Base-by-base conservation (phyloP, 1,139 yeast species). In the Wickerhamomyces sp. region DNA sequence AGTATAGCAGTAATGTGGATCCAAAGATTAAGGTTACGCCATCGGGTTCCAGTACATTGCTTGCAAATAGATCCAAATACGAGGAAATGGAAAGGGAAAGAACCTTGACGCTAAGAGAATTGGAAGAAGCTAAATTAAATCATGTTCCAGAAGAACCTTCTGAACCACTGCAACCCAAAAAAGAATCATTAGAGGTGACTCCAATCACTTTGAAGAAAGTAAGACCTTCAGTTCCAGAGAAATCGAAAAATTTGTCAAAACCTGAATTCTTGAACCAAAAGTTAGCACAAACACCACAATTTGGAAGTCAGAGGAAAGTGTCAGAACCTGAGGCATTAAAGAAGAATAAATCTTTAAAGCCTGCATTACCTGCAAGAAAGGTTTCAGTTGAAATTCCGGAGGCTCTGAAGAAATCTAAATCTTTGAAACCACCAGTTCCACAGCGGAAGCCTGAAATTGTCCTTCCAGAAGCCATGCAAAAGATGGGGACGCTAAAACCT, bases 331-430 rank as follows among this genome's bases (percentile, higher is more conserved):
- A 36, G 18, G 33, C 45, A 6, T 31, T 36, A 12, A 35, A 36
- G 25, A 28, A 36, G 10, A 30, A 28, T 6, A 32, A 35, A n/a
- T 31, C 21, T 12, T 28, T 41, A 22, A 38, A 28, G 16, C 42
- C 59, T 8, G 44, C 47, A 1, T 40, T 51, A 3, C 58, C 58
- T 3, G 25, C 38, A 20, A 45, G 58, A 16, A 56, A 54, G 22
- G 44, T 49, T 3, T 52, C 59, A 0, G 6, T 26, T 4, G 35
- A 38, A 15, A 36, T 52, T 34, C 60, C 61, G 4, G 63, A 59
- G 33, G 64, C 62, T 1, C 39, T 57, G 16, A 44, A 40, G 28
- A 51, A 42, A 26, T 53, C 52, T 4, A 48, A 45, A 30, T 38
- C 41, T 14, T 34, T 60, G 37, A 58, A 47, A 33, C 57, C 55